phyloP scores from a whole-genome alignment of 768 basidiomycete genomes.

The Leccinum uliginosum region DNA sequence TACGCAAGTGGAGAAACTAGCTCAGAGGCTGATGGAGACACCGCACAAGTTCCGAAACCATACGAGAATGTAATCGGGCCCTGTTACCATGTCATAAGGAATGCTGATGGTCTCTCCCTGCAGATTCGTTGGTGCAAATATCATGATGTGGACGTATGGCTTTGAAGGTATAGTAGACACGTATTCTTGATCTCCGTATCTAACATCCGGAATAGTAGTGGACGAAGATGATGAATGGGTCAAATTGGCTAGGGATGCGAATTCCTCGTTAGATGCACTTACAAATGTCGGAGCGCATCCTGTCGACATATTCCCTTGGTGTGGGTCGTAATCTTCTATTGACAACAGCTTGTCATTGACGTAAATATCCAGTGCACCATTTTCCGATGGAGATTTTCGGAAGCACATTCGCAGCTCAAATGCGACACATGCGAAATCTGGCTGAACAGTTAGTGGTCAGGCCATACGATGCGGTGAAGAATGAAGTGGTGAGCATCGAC shows the following conservation, averaged over 20 bases:
- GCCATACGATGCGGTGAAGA: conserved; percentile 1
- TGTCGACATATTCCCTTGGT: conserved; percentile 7
- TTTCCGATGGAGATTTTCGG: conserved; percentile 4
- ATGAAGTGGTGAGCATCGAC: background rate
- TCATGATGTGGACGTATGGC: conserved; percentile 5
- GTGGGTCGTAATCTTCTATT: background rate
- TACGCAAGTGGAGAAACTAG: background rate
- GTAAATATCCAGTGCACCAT: background rate
- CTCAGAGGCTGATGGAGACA: background rate
- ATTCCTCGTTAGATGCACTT: conserved; percentile 2
- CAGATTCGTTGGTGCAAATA: conserved; percentile 3
- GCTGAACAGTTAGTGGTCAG: background rate
- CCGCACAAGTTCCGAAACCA: conserved; percentile 1
- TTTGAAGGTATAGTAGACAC: background rate
- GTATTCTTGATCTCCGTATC: background rate
- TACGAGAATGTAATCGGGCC: background rate
- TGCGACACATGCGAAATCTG: conserved; percentile 3
- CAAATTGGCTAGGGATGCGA: conserved; percentile 2
- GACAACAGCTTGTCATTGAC: background rate
- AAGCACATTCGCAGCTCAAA: background rate
- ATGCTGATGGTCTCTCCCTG: background rate
- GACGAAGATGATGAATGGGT: conserved; percentile 4
- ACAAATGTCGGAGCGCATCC: conserved; percentile 5
- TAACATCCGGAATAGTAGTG: background rate
- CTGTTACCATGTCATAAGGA: background rate